Percentiles rank a stretch among this genome's conserved stretches.
Conservation (phyloP, 2,329 filamentous ascomycete species). For the Phialophora macrospora region DNA sequence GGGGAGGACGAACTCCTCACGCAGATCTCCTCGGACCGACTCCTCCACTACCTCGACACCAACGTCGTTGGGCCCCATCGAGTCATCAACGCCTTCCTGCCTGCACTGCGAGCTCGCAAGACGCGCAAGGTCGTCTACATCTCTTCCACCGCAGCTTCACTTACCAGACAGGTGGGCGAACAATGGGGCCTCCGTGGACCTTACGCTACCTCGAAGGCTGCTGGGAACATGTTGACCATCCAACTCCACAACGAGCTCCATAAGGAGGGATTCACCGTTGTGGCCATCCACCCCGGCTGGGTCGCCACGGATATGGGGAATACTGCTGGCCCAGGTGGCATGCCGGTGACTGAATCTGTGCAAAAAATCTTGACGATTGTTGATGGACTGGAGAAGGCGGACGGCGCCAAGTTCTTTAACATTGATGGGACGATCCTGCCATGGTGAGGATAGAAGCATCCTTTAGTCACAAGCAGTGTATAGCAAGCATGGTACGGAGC, state of each 20-base stretch:
- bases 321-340: constrained; percentile 14
- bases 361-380: constrained; percentile 24
- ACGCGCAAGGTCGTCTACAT: constrained; percentile 22
- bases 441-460: constrained; percentile 12
- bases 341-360: constrained; percentile 17
- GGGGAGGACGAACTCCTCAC: constrained; percentile 26
- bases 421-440: constrained; percentile 25
- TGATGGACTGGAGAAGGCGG: constrained; percentile 5
- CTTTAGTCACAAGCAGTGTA: background rate
- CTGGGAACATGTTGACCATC: constrained; percentile 26
- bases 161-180: constrained; percentile 18
- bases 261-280: constrained; percentile 20
- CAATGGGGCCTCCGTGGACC: constrained; percentile 18
- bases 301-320: constrained; percentile 25
- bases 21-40: constrained; percentile 11
- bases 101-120: constrained; percentile 14
- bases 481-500: background rate
- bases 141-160: constrained; percentile 20
- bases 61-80: constrained; percentile 60
- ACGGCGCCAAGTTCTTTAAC: constrained; percentile 23
- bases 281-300: constrained; percentile 23
- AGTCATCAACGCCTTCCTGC: constrained; percentile 20
- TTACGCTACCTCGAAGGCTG: constrained; percentile 23
- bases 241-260: constrained; percentile 27
- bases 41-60: constrained; percentile 74